phyloP scores from a whole-genome alignment of 306 rosid genomes.

The Vachellia pachyceras region DNA sequence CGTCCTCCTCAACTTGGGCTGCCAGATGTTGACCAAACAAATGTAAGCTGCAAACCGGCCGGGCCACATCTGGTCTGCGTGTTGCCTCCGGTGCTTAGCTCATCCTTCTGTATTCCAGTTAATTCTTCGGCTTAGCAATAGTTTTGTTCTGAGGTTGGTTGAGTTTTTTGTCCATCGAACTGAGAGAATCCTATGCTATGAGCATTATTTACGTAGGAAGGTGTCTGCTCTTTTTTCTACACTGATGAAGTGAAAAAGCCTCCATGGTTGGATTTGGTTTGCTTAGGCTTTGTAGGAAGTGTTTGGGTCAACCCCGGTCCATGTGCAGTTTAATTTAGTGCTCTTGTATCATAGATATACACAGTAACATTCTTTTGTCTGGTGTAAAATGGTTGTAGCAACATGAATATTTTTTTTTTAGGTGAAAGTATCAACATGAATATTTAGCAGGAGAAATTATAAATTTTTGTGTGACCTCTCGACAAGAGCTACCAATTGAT shows the following conservation, averaged over 20 bases:
- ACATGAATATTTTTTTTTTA: too few species aligned
- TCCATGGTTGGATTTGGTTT: constrained; percentile 42
- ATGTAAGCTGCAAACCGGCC: constrained; percentile 89
- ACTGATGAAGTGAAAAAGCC: constrained; percentile 30
- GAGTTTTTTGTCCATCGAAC: constrained; percentile 27
- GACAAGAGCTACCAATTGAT: background rate
- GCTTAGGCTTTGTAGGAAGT: constrained; percentile 41
- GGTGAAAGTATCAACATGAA: too few species aligned
- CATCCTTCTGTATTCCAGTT: constrained; percentile 92
- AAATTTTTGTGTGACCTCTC: background rate
- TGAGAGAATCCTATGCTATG: constrained; percentile 33
- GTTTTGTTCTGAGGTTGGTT: constrained; percentile 37
- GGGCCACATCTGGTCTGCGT: constrained; percentile 96
- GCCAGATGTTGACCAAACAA: constrained; percentile 78
- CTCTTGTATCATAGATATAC: constrained; percentile 43
- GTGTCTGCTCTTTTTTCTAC: constrained; percentile 45
- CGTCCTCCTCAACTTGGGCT: constrained; percentile 90
- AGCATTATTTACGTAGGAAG: constrained; percentile 37
- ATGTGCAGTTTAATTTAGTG: constrained; percentile 61
- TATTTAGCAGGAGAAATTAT: background rate
- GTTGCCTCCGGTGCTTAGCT: constrained; percentile 90
- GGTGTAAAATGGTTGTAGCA: constrained; percentile 37
- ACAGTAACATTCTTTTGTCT: constrained; percentile 41
- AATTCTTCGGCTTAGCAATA: constrained; percentile 39
- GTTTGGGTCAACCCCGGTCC: constrained; percentile 37